Percentiles rank a stretch among this genome's conserved stretches.
Conservation (phyloP, 441 rosid genomes). For the Corymbia citriodora region DNA sequence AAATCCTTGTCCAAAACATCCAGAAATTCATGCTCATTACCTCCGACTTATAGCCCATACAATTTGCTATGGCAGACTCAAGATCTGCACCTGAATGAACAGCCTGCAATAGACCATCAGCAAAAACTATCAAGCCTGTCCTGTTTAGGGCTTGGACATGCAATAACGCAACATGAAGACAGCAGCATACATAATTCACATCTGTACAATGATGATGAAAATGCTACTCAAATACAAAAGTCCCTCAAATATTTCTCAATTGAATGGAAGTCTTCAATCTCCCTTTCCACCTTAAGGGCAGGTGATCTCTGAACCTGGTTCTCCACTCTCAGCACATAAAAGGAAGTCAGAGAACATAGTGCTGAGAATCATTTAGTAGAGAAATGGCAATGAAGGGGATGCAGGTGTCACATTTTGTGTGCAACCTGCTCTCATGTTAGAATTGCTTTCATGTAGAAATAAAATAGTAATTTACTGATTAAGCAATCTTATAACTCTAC, state of each 20-base stretch:
- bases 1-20: constrained; percentile 5
- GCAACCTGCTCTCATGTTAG: not conserved
- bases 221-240: not conserved
- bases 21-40: constrained; percentile 33
- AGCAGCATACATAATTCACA: not conserved
- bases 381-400: not conserved
- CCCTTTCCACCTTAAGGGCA: not conserved
- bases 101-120: constrained; percentile 48
- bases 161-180: not conserved
- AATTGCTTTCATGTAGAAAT: not conserved
- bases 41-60: constrained; percentile 91
- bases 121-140: not conserved
- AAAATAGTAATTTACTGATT: not conserved
- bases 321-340: not conserved
- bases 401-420: not conserved
- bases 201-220: not conserved
- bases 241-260: not conserved
- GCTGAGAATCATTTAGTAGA: not conserved
- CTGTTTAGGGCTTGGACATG: not conserved
- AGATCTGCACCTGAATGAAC: constrained; percentile 99
- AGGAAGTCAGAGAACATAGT: not conserved
- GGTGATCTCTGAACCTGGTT: not conserved
- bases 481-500: not conserved
- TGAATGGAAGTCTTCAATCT: not conserved
- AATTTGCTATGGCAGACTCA: constrained; percentile 90